Evolutionary conservation across 2,329 filamentous ascomycete species (phyloP), one percentile per base, ranked within the genome.

Genomic region (Paecilomyces formosus): DNA sequence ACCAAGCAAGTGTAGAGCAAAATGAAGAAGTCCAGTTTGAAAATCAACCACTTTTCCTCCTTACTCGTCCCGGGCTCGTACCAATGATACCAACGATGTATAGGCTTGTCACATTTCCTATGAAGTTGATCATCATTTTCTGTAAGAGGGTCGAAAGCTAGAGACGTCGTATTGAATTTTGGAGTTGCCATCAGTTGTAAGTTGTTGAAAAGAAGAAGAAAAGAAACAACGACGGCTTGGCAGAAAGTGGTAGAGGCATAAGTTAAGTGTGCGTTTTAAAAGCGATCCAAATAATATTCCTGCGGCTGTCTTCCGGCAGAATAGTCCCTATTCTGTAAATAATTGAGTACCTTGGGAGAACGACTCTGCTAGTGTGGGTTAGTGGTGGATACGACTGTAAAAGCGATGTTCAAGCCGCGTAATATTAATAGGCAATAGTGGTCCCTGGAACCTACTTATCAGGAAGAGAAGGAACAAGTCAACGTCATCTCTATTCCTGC

Each of bases 11-110:
- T 70, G 57, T 72, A 75, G 21, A 64, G 63, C 3, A 74, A 64
- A 63, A 81, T 66, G 56, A 78, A 80, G 66, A 74, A 76, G 61
- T 80, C 79, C 12, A 80, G 70, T 63, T 81, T 81, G 57, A 77
- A 70, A 26, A 79, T 72, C 26, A 81, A 72, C 31, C 64, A 67
- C 61, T 79, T 79, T 63, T 81, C 53, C 18, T 53, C 56, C 31
- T 54, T 57, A 8, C 26, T 54, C n/a, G 56, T 57, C 11, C 56
- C 51, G 4, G 56, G 56, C 5, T 57, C 56, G 15, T 57, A 50
- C 56, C 56, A 57, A 33, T 57, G 56, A 12, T 52, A 53, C 56
- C 56, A 57, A 31, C 49, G 31, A 15, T 15, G 31, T 35, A 35
- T 35, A 35, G 31, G 13, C 31, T 35, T 55, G 11, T 52, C 11